Conservation (phyloP, 768 basidiomycete species). For the Phaffia tasmanica region DNA sequence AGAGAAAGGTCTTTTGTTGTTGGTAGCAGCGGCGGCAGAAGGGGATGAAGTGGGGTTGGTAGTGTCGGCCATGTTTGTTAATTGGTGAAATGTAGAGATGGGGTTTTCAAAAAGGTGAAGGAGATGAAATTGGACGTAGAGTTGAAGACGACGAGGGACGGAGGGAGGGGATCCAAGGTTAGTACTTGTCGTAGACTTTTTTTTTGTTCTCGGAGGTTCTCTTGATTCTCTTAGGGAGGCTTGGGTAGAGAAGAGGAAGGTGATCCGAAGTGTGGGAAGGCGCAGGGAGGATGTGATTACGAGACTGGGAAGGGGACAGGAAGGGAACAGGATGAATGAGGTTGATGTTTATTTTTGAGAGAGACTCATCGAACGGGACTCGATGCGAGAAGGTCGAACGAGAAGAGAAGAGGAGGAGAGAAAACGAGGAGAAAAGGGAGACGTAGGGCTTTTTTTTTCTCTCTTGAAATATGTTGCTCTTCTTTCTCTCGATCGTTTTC, state of each 20-base stretch:
- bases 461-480: neutral
- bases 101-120: neutral
- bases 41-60: neutral
- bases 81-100: too few relatives aligned
- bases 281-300: constrained; percentile 7
- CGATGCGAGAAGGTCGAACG: too few relatives aligned
- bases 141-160: neutral
- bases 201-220: too few relatives aligned
- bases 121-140: neutral
- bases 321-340: too few relatives aligned
- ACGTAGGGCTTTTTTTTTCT: neutral
- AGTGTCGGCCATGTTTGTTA: too few relatives aligned
- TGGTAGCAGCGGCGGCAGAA: neutral
- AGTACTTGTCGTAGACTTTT: neutral
- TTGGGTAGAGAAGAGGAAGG: neutral
- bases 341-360: too few relatives aligned
- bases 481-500: neutral
- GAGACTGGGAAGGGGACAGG: too few relatives aligned
- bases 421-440: neutral
- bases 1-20: constrained; percentile 24
- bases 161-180: neutral
- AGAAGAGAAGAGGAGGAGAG: too few relatives aligned
- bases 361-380: too few relatives aligned
- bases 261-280: neutral
- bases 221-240: too few relatives aligned